Evolutionary conservation across 208 protist genomes (phyloP).

Genomic region (Balamuthia mandrillaris): DNA sequence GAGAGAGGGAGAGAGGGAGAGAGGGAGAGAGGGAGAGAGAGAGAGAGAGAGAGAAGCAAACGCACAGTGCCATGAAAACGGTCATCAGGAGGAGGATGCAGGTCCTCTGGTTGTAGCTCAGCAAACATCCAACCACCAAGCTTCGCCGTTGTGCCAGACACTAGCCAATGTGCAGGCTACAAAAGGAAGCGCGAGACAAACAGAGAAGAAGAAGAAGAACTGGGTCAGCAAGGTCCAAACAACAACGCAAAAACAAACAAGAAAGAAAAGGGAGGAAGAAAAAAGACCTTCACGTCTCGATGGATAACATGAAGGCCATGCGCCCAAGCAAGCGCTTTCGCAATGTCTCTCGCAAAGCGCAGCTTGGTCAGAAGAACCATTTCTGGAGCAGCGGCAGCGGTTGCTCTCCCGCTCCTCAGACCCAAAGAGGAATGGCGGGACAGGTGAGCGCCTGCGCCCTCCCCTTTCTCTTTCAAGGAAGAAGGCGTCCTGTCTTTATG

Average conservation of each 20-base stretch:
- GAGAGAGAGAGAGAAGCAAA: not conserved
- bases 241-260: too few species aligned
- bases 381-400: not conserved
- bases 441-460: too few species aligned
- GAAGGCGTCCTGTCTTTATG: not conserved
- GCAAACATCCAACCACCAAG: slow-evolving; percentile 33
- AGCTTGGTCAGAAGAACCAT: too few species aligned
- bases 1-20: not conserved
- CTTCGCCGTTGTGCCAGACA: not conserved
- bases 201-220: too few species aligned
- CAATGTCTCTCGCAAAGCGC: not conserved
- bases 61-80: slow-evolving; percentile 21
- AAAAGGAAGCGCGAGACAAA: too few species aligned
- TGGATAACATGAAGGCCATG: not conserved
- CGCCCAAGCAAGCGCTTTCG: slow-evolving; percentile 1
- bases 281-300: slow-evolving; percentile 24
- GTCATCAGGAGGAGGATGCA: not conserved
- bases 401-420: not conserved
- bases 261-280: too few species aligned
- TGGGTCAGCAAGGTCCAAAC: too few species aligned
- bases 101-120: not conserved
- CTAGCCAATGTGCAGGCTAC: slow-evolving; percentile 19
- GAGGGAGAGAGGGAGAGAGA: not conserved
- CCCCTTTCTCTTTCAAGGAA: not conserved
- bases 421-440: too few species aligned